Conservation (phyloP, 306 rosid genomes). For the Hippophae tibetana region DNA sequence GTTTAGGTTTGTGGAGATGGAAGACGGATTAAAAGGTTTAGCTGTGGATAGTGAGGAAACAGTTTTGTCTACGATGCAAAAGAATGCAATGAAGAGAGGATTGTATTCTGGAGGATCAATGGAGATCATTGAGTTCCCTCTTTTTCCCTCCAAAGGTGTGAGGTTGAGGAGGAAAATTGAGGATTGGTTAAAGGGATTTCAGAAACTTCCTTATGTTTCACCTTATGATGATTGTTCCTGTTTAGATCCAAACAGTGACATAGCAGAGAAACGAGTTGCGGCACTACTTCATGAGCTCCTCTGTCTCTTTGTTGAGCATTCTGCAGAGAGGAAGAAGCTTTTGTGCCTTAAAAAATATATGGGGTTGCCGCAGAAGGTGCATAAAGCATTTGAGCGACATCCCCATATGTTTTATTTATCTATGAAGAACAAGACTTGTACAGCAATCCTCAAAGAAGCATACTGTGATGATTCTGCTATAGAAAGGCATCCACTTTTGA, state of each 20-base stretch:
- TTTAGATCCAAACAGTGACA: conserved; percentile 50
- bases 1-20: conserved; percentile 65
- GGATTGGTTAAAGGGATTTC: conserved; percentile 65
- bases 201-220: conserved; percentile 74
- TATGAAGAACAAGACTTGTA: conserved; percentile 62
- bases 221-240: conserved; percentile 57
- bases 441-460: conserved; percentile 76
- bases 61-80: conserved; percentile 52
- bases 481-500: conserved; percentile 55
- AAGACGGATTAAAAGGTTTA: conserved; percentile 62
- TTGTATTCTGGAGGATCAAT: conserved; percentile 34
- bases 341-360: conserved; percentile 63
- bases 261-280: conserved; percentile 67
- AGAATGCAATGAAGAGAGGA: conserved; percentile 48
- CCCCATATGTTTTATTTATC: conserved; percentile 73
- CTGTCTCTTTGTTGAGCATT: conserved; percentile 72
- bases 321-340: conserved; percentile 74
- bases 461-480: conserved; percentile 39
- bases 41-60: conserved; percentile 38
- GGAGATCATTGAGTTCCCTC: conserved; percentile 58
- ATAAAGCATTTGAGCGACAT: conserved; percentile 80
- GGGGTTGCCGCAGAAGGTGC: conserved; percentile 83
- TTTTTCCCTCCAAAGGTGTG: conserved; percentile 67
- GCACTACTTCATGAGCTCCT: conserved; percentile 80
- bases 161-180: conserved; percentile 72